phyloP scores from a whole-genome alignment of 805 yeast species.

The Teunomyces aglyptinius region DNA sequence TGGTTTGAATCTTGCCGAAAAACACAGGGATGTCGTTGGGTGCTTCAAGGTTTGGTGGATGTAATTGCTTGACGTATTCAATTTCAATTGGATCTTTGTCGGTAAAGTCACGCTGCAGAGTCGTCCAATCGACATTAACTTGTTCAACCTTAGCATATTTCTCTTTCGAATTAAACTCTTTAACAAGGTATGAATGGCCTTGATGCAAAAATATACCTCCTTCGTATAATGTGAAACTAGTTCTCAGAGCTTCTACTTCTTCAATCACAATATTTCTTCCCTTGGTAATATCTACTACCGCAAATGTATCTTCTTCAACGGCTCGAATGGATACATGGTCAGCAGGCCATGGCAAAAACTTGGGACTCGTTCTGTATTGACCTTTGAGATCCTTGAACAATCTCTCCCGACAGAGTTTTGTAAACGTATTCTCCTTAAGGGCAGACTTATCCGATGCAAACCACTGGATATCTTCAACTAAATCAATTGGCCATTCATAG shows the following conservation, averaged over 20 bases:
- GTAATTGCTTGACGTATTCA: conserved; percentile 58
- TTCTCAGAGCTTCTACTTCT: conserved; percentile 83
- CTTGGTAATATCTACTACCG: conserved; percentile 87
- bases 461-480: conserved; percentile 53
- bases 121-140: conserved; percentile 92
- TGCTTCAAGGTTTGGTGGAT: conserved; percentile 34
- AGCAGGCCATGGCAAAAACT: conserved; percentile 81
- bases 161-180: conserved; percentile 79
- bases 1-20: conserved; percentile 71
- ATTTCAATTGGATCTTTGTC: conserved; percentile 86
- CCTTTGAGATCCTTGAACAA: conserved; percentile 34
- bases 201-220: conserved; percentile 95
- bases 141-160: conserved; percentile 80
- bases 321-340: conserved; percentile 76
- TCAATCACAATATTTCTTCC: conserved; percentile 77
- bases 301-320: conserved; percentile 75
- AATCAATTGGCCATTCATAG: conserved; percentile 67
- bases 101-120: conserved; percentile 87
- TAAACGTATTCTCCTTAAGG: conserved; percentile 17
- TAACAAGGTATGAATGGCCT: conserved; percentile 84
- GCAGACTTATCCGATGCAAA: conserved; percentile 43
- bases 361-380: conserved; percentile 31
- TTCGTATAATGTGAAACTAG: conserved; percentile 82
- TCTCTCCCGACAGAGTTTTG: conserved; percentile 35
- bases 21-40: conserved; percentile 55